phyloP scores from a whole-genome alignment of 2,329 filamentous ascomycete genomes.

The Hirsutella minnesotensis region DNA sequence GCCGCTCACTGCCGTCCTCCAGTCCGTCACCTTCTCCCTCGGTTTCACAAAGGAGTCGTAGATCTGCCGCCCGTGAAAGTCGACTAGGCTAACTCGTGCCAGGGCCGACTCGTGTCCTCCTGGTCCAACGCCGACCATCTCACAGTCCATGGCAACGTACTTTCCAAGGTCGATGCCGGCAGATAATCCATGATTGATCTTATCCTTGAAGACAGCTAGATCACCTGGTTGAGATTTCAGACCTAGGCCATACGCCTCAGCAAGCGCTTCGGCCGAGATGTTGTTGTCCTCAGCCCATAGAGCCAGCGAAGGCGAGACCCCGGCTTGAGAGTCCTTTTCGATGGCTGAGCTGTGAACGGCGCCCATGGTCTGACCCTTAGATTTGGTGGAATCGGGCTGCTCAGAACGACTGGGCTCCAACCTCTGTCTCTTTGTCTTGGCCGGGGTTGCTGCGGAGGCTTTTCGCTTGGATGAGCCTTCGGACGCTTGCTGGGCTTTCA shows the following conservation, averaged over 20 bases:
- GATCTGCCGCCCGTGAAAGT: conserved; percentile 83
- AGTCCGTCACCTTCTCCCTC: conserved; percentile 71
- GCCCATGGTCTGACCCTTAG: conserved; percentile 35
- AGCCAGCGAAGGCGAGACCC: conserved; percentile 40
- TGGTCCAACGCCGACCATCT: conserved; percentile 87
- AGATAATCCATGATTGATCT: conserved; percentile 52
- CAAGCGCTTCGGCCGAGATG: conserved; percentile 46
- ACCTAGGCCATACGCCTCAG: conserved; percentile 49
- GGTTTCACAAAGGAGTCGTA: conserved; percentile 90
- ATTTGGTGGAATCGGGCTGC: background rate
- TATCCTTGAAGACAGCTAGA: conserved; percentile 33
- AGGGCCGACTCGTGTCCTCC: conserved; percentile 61
- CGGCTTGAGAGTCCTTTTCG: conserved; percentile 23
- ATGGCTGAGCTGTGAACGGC: conserved; percentile 37
- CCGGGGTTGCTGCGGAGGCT: conserved; percentile 16
- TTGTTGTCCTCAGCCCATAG: conserved; percentile 51
- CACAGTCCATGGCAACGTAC: conserved; percentile 89
- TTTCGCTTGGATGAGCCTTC: conserved; percentile 31
- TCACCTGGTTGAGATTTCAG: conserved; percentile 34
- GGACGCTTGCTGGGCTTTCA: conserved; percentile 34
- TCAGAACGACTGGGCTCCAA: conserved; percentile 2
- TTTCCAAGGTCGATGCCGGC: conserved; percentile 62
- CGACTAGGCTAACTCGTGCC: conserved; percentile 80
- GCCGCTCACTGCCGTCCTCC: conserved; percentile 78
- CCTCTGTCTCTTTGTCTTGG: conserved; percentile 19